Evolutionary conservation across 306 rosid species (phyloP).

Genomic region (Sophora flavescens): DNA sequence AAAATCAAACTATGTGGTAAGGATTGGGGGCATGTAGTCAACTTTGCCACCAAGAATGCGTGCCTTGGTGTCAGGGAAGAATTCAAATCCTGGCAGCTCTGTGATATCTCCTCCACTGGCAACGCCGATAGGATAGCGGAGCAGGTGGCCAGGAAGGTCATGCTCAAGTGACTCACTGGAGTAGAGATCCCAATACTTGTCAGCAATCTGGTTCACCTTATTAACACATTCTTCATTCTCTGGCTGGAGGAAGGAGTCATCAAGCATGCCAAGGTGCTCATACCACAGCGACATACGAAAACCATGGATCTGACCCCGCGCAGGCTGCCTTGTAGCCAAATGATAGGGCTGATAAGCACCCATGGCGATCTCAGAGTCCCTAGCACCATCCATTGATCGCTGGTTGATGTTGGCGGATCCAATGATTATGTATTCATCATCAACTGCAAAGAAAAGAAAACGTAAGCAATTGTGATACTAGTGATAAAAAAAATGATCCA

Average conservation of each 20-base stretch:
- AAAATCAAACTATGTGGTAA: constrained; percentile 63
- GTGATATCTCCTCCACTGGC: constrained; percentile 61
- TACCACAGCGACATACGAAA: constrained; percentile 80
- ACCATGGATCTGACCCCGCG: constrained; percentile 75
- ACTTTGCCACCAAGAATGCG: constrained; percentile 70
- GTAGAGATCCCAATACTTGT: constrained; percentile 74
- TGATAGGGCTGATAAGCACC: constrained; percentile 76
- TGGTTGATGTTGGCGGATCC: constrained; percentile 89
- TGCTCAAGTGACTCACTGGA: constrained; percentile 65
- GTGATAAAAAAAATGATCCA: background rate
- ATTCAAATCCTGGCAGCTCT: constrained; percentile 66
- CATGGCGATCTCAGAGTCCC: constrained; percentile 82
- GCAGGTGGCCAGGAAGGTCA: constrained; percentile 80
- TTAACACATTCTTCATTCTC: constrained; percentile 60
- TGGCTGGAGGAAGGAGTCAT: constrained; percentile 59
- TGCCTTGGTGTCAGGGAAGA: constrained; percentile 80
- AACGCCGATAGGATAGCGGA: constrained; percentile 67
- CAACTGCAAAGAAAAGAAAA: constrained; percentile 57
- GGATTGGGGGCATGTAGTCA: constrained; percentile 79
- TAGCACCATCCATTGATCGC: constrained; percentile 81
- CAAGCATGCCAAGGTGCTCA: constrained; percentile 79
- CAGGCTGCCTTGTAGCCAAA: constrained; percentile 61
- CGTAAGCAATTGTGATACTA: background rate
- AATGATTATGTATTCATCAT: constrained; percentile 75
- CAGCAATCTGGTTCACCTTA: constrained; percentile 73